phyloP scores from a whole-genome alignment of 2,329 filamentous ascomycete species.

The Nemania abortiva region DNA sequence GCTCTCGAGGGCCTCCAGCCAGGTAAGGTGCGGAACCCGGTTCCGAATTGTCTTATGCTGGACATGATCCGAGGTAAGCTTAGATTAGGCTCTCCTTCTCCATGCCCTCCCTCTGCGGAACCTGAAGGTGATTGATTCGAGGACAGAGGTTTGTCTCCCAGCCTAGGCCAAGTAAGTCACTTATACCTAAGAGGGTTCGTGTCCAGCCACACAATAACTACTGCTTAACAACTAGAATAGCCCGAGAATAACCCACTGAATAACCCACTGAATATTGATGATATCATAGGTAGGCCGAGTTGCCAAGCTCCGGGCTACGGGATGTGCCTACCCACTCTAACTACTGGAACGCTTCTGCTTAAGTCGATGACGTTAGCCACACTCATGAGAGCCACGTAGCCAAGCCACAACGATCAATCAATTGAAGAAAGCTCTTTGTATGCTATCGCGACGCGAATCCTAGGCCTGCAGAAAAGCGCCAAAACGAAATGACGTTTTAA shows the following conservation, averaged over 20 bases:
- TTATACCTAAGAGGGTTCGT: background rate
- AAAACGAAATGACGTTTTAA: background rate
- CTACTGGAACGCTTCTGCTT: too few species aligned
- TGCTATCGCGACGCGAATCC: background rate
- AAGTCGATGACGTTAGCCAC: background rate
- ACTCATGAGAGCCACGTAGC: background rate
- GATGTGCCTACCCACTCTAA: background rate
- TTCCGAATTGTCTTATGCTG: slow-evolving; percentile 45
- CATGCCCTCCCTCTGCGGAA: slow-evolving; percentile 18
- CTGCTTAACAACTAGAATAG: too few species aligned
- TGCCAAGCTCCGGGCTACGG: background rate
- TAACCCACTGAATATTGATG: background rate
- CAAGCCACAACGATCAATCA: background rate
- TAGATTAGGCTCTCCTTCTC: slow-evolving; percentile 17
- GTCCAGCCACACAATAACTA: background rate
- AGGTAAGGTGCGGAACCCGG: slow-evolving; percentile 53
- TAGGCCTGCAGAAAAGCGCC: background rate
- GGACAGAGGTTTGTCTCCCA: background rate
- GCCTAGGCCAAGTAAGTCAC: background rate
- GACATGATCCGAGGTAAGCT: slow-evolving; percentile 25
- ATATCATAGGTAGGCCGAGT: slow-evolving; percentile 1
- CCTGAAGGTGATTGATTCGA: background rate
- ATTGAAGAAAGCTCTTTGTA: background rate
- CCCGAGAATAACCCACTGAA: too few species aligned
- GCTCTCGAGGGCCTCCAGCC: slow-evolving; percentile 47